Conservation (phyloP, 306 rosid genomes). For the Prunus campanulata region DNA sequence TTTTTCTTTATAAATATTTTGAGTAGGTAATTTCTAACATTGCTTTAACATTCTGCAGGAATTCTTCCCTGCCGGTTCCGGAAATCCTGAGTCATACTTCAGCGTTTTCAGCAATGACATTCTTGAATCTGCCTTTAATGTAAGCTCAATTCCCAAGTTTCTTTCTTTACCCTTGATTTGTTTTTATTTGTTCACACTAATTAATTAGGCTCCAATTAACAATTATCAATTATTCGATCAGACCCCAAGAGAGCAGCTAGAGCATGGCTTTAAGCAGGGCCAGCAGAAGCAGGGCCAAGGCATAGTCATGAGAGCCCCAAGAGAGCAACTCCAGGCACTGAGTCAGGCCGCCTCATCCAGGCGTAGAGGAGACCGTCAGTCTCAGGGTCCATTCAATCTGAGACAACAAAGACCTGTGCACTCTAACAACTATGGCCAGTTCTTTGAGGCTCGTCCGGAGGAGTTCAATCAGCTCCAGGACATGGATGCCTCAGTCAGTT, state of each 20-base stretch:
- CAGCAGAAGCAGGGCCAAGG: conserved; percentile 16
- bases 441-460: conserved; percentile 42
- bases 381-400: conserved; percentile 30
- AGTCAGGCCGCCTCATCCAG: conserved; percentile 31
- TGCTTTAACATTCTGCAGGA: conserved; percentile 17
- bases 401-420: conserved; percentile 13
- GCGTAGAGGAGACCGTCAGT: conserved; percentile 1
- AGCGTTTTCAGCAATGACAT: conserved; percentile 37
- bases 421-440: conserved; percentile 32
- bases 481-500: conserved; percentile 25
- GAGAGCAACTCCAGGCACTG: conserved; percentile 36
- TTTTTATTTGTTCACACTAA: no score
- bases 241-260: conserved; percentile 32
- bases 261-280: conserved; percentile 16
- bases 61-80: conserved; percentile 30
- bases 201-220: neutral
- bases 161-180: neutral
- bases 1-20: neutral
- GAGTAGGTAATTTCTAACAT: neutral
- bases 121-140: conserved; percentile 39
- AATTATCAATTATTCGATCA: neutral
- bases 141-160: neutral
- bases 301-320: conserved; percentile 31
- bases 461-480: conserved; percentile 34
- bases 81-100: conserved; percentile 31